Conservation (phyloP, 495 filamentous ascomycete genomes). For the Astrothelium macrocarpum region DNA sequence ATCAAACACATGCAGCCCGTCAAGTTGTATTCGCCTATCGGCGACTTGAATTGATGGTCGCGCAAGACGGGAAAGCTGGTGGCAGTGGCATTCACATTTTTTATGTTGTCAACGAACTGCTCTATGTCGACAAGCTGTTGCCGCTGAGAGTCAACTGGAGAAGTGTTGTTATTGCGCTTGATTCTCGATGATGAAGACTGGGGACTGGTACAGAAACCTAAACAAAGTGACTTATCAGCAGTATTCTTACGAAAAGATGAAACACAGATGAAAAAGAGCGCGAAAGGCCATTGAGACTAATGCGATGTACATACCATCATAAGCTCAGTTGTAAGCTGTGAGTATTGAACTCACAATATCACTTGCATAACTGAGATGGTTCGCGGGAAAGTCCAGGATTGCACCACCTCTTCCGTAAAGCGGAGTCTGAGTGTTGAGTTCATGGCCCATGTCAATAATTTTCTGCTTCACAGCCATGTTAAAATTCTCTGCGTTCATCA, state of each 20-base stretch:
- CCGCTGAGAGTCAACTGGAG: neutral
- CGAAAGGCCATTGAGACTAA: neutral
- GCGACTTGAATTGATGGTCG: neutral
- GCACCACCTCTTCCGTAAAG: neutral
- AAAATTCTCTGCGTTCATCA: neutral
- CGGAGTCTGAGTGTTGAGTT: neutral
- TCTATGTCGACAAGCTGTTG: neutral
- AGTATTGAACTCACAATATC: neutral
- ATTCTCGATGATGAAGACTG: neutral
- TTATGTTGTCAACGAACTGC: neutral
- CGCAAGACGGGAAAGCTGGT: neutral
- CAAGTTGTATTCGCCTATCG: neutral
- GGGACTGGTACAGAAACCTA: neutral
- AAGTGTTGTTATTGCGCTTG: neutral
- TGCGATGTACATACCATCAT: no score
- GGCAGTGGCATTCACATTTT: neutral
- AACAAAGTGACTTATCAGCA: no score
- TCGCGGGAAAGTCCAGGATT: neutral
- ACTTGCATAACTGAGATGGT: neutral
- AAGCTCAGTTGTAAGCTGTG: neutral
- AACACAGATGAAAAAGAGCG: neutral
- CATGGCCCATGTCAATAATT: neutral
- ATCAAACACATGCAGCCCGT: neutral
- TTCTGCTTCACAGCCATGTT: neutral
- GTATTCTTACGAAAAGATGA: neutral